Conservation (phyloP, 768 basidiomycete genomes). For the Candolleomyces aberdarensis region DNA sequence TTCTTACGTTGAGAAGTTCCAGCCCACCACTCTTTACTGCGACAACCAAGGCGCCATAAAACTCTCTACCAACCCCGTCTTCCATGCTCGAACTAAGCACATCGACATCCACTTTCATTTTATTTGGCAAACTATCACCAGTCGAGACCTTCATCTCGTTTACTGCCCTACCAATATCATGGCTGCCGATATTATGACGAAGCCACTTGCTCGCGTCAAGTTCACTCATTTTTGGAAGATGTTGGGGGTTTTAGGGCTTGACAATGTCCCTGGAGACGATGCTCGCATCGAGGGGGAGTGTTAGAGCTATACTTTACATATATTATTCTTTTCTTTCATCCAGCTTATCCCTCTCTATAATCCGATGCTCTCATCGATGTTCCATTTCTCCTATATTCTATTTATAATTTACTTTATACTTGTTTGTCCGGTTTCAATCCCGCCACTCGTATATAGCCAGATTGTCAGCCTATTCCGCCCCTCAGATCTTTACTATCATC, state of each 20-base stretch:
- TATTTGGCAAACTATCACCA: conserved; percentile 19
- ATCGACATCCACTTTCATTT: conserved; percentile 35
- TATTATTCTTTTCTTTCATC: too few species aligned
- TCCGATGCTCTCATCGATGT: too few species aligned
- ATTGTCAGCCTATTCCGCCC: too few species aligned
- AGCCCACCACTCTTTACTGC: not conserved
- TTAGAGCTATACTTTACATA: too few species aligned
- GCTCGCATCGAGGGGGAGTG: not conserved
- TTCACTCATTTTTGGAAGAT: conserved; percentile 6
- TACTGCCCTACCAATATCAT: conserved; percentile 25
- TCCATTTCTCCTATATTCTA: too few species aligned
- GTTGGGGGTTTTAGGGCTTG: not conserved
- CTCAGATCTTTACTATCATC: too few species aligned
- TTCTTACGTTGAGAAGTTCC: not conserved
- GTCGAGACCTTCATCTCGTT: conserved; percentile 9
- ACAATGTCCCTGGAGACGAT: not conserved
- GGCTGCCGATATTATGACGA: conserved; percentile 19
- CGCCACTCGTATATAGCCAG: too few species aligned
- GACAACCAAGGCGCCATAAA: conserved; percentile 23
- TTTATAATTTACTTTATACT: too few species aligned
- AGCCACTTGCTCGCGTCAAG: conserved; percentile 8
- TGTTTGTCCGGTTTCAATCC: too few species aligned
- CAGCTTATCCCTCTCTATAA: too few species aligned
- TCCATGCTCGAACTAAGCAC: conserved; percentile 32
- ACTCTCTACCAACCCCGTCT: conserved; percentile 20